These are phyloP conservation scores for Endotrypanum monterogeii DNA, from an alignment of 208 protist species.

Conservation along the genomic window DNA sequence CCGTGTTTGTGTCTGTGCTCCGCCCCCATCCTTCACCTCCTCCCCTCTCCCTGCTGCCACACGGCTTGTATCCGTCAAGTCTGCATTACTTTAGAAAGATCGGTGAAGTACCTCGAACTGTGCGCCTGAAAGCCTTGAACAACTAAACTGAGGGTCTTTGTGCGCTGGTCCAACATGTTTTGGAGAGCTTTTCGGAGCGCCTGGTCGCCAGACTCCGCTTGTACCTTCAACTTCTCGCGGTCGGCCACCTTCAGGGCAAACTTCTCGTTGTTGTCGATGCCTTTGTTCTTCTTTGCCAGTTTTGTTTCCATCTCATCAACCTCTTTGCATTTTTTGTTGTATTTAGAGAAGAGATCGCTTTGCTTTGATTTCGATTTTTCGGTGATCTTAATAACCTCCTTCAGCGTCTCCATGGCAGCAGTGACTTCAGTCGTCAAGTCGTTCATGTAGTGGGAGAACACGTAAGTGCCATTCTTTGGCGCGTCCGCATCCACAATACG, in stretches of 20 bases:
- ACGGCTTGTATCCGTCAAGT: not conserved
- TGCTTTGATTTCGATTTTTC: slow-evolving; percentile 32
- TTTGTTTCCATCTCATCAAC: slow-evolving; percentile 46
- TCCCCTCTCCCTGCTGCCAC: too few relatives aligned
- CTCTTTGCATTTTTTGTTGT: slow-evolving; percentile 35
- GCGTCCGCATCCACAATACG: not conserved
- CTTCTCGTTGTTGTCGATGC: slow-evolving; percentile 44
- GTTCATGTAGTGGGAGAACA: slow-evolving; percentile 52
- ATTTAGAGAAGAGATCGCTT: slow-evolving; percentile 36
- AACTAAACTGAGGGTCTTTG: slow-evolving; percentile 28
- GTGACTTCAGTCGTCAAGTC: slow-evolving; percentile 56
- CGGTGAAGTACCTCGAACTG: slow-evolving; percentile 40
- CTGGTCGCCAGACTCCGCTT: slow-evolving; percentile 33
- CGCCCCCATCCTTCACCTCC: too few relatives aligned
- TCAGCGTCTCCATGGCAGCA: slow-evolving; percentile 36
- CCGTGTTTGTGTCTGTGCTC: too few relatives aligned
- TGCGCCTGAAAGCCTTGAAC: slow-evolving; percentile 28
- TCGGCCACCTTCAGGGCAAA: slow-evolving; percentile 44
- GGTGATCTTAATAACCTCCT: slow-evolving; percentile 14
- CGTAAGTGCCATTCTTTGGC: slow-evolving; percentile 15
- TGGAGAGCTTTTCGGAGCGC: slow-evolving; percentile 20
- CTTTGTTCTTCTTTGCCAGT: slow-evolving; percentile 70
- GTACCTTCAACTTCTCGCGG: slow-evolving; percentile 34
- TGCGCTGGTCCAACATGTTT: slow-evolving; percentile 37
- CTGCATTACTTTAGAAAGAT: slow-evolving; percentile 18